Evolutionary conservation across 352 stramenopile genomes (phyloP).

Genomic region (Globisporangium irregulare): DNA sequence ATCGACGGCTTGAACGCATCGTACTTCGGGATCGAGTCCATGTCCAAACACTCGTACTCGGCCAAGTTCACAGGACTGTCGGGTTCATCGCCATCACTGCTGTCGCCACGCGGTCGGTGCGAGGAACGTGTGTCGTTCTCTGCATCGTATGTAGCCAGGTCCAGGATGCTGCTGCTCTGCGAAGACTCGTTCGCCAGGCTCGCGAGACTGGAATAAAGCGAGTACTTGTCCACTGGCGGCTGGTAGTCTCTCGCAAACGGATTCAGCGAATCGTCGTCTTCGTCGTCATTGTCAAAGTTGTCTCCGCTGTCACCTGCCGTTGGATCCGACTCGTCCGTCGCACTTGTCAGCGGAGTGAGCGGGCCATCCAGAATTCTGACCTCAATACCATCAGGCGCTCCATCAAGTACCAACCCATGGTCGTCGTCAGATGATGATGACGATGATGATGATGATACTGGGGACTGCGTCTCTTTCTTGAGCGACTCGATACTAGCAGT

Average conservation of each 20-base stretch:
- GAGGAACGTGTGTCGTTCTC: not conserved
- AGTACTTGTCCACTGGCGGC: constrained; percentile 22
- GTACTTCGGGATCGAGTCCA: constrained; percentile 74
- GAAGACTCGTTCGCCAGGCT: constrained; percentile 25
- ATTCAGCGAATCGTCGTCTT: constrained; percentile 68
- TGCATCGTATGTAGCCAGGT: constrained; percentile 8
- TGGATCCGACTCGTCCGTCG: constrained; percentile 7
- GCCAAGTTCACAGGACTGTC: constrained; percentile 55
- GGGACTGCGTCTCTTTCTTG: not conserved
- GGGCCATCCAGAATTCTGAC: not conserved
- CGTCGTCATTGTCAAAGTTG: constrained; percentile 5
- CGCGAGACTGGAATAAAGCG: constrained; percentile 32
- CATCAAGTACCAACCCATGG: not conserved
- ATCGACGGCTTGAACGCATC: constrained; percentile 59
- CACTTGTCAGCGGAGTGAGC: not conserved
- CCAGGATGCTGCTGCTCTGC: constrained; percentile 14
- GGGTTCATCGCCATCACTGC: constrained; percentile 11
- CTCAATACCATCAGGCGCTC: not conserved
- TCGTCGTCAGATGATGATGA: not conserved
- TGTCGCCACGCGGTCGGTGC: constrained; percentile 4
- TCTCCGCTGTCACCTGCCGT: not conserved
- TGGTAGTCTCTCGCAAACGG: constrained; percentile 60
- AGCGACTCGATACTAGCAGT: constrained; percentile 9
- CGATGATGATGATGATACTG: not conserved
- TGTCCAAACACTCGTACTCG: constrained; percentile 73